These are phyloP conservation scores for Russula dissimulans DNA, from an alignment of 768 basidiomycete genomes.

Conservation along the genomic window DNA sequence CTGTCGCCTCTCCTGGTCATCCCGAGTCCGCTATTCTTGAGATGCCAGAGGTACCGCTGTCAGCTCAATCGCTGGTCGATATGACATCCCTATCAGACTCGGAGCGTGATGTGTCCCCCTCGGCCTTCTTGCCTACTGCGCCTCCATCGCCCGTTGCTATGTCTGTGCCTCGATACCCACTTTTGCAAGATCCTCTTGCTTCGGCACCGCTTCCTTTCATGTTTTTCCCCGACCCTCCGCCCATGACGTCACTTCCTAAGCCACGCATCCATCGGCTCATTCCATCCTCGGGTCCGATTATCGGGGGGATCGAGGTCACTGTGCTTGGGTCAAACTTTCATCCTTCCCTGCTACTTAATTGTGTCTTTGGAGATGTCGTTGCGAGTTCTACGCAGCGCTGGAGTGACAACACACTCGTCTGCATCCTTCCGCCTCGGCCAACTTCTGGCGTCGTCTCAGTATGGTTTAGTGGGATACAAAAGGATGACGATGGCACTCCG, in stretches of 20 bases:
- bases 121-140: constrained; percentile 20
- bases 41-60: background rate
- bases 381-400: constrained; percentile 84
- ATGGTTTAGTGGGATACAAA: constrained; percentile 71
- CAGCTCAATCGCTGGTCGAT: background rate
- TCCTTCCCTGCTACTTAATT: constrained; percentile 56
- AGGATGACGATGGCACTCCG: constrained; percentile 44
- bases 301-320: constrained; percentile 92
- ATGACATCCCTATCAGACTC: background rate
- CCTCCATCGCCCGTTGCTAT: constrained; percentile 20
- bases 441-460: constrained; percentile 83
- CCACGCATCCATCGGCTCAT: constrained; percentile 82
- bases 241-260: constrained; percentile 40
- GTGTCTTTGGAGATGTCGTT: constrained; percentile 75
- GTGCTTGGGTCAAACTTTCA: constrained; percentile 89
- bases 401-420: constrained; percentile 90
- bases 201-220: constrained; percentile 24
- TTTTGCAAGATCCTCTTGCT: constrained; percentile 11
- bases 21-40: constrained; percentile 6
- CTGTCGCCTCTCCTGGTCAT: constrained; percentile 1
- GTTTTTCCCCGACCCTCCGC: constrained; percentile 49
- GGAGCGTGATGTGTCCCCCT: constrained; percentile 10
- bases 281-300: constrained; percentile 75
- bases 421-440: constrained; percentile 76
- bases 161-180: constrained; percentile 10